Evolutionary conservation across 1,284 basidiomycete genomes (phyloP), one percentile per base, ranked within the genome.

Genomic region (Malassezia vespertilionis): DNA sequence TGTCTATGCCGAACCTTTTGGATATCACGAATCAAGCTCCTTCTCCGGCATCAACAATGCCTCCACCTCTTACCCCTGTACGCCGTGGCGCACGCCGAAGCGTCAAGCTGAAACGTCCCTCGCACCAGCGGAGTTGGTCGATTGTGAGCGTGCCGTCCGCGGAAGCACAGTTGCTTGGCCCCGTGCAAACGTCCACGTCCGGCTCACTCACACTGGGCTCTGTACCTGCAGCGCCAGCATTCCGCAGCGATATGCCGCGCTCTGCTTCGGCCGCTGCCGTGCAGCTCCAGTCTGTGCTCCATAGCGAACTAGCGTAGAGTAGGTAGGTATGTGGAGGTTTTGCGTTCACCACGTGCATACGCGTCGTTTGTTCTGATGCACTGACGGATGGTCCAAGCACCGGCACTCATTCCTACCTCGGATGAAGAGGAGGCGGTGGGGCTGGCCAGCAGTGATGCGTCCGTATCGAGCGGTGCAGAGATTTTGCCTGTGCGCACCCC

Each of bases 401-500:
- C 26, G 26, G 8, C 15, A 18, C 24, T 20, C 26, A 38, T 51
- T 10, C 32, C 18, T 14, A 51, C 48, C 11, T 51, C 48, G 24
- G 48, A 51, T 26, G 33, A 28, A 23, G 48, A 51, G 27, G 48
- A 51, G 38, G 48, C 44, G 14, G 30, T 38, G 21, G 48, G 42
- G 18, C 36, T 43, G 44, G 30, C 10, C 9, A 44, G 39, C 27
- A 41, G 44, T 38, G 43, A 21, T 17, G 39, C 23, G 15, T n/a
- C 11, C 30, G 30, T 7, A 11, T 11, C 5, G 4, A 14, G 30
- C 5, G 12, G 30, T 12, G 5, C 5, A 7, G n/a, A n/a, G n/a
- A n/a, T n/a, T n/a, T n/a, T n/a, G n/a, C n/a, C n/a, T n/a, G n/a
- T n/a, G n/a, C n/a, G n/a, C n/a, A n/a, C n/a, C n/a, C n/a, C n/a